These are phyloP conservation scores for Botrytis pseudocinerea DNA, from an alignment of 2,329 filamentous ascomycete genomes.

Conservation along the genomic window DNA sequence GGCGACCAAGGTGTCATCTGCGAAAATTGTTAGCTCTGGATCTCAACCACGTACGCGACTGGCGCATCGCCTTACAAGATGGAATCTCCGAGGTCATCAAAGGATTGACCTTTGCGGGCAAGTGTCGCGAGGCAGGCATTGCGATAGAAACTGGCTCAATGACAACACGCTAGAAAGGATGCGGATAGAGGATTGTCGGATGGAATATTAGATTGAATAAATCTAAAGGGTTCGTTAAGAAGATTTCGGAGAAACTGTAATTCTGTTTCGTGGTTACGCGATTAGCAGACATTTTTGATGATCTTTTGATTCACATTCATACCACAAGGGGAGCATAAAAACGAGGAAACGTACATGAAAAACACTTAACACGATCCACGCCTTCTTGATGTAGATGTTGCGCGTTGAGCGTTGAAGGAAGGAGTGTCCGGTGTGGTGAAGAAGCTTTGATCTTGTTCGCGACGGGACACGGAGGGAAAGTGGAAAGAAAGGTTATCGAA, in stretches of 20 bases:
- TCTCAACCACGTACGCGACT: conserved; percentile 16
- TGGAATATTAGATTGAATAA: not conserved
- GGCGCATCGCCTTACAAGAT: conserved; percentile 53
- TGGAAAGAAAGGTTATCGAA: conserved; percentile 13
- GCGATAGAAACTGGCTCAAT: conserved; percentile 7
- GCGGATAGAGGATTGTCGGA: conserved; percentile 14
- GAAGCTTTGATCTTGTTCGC: conserved; percentile 15
- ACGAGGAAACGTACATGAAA: conserved; percentile 1
- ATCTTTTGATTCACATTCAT: conserved; percentile 1
- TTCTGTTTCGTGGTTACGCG: conserved; percentile 15
- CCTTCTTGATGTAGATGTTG: conserved; percentile 10
- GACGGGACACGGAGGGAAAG: conserved; percentile 18
- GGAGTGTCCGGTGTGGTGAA: not conserved
- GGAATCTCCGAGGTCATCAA: conserved; percentile 66
- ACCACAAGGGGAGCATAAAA: not conserved
- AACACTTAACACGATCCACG: conserved; percentile 4
- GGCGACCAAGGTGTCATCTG: conserved; percentile 52
- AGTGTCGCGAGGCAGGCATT: conserved; percentile 38
- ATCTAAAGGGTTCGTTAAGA: not conserved
- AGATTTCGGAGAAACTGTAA: conserved; percentile 14
- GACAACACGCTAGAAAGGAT: conserved; percentile 1
- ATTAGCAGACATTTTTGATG: conserved; percentile 13
- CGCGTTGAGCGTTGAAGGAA: conserved; percentile 7
- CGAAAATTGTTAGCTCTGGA: conserved; percentile 29
- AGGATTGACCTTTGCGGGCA: conserved; percentile 65